These are phyloP conservation scores for Neocucurbitaria cava DNA, from an alignment of 2,329 filamentous ascomycete genomes.

Conservation along the genomic window DNA sequence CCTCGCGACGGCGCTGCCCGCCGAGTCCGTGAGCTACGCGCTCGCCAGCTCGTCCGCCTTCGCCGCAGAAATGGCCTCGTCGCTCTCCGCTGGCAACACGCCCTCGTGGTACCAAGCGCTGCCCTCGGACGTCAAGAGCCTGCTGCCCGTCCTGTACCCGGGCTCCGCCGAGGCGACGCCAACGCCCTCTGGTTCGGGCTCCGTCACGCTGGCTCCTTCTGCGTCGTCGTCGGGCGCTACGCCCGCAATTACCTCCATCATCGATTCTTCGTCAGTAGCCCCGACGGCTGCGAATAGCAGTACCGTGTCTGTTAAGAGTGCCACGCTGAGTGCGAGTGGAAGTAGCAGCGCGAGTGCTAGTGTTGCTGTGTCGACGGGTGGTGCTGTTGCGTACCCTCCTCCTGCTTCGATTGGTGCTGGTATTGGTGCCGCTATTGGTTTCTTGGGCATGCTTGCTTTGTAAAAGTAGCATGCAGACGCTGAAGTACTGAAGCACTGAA, in stretches of 20 bases:
- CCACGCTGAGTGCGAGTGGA: conserved; percentile 13
- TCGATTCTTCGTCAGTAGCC: not conserved
- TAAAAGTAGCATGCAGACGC: too few relatives aligned
- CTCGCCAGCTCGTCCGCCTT: conserved; percentile 52
- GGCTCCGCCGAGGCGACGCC: conserved; percentile 27
- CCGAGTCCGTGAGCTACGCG: conserved; percentile 49
- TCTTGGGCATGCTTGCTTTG: conserved; percentile 53
- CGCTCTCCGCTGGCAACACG: conserved; percentile 52
- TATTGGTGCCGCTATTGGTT: conserved; percentile 49
- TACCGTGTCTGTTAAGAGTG: conserved; percentile 13
- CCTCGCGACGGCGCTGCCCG: conserved; percentile 55
- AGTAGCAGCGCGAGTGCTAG: conserved; percentile 5
- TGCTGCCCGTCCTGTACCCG: conserved; percentile 47
- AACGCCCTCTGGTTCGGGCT: conserved; percentile 20
- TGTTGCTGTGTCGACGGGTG: conserved; percentile 22
- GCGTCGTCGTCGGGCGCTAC: not conserved
- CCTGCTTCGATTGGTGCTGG: conserved; percentile 49
- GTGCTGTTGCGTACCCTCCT: conserved; percentile 47
- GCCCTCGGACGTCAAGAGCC: conserved; percentile 54
- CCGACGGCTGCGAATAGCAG: conserved; percentile 1
- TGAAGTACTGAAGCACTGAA: too few relatives aligned
- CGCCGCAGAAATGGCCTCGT: conserved; percentile 51
- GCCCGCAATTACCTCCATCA: conserved; percentile 3
- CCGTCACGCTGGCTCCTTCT: too few relatives aligned
- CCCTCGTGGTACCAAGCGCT: conserved; percentile 56